Conservation (phyloP, 192 early-diverging fungal genomes). For the Dispira simplex region DNA sequence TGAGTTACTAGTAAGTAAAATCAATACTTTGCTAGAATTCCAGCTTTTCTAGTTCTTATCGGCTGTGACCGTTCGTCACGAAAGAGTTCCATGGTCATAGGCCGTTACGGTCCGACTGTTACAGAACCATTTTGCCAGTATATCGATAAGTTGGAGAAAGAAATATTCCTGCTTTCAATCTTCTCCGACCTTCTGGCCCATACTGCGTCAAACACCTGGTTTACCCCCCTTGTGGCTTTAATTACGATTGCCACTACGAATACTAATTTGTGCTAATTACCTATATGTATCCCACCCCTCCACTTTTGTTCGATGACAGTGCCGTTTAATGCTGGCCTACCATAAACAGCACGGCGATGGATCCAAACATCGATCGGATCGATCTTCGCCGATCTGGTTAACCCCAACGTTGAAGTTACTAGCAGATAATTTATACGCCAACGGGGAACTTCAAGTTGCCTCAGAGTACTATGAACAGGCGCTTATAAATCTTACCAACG, state of each 20-base stretch:
- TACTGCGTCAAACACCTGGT: not conserved
- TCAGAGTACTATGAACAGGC: not conserved
- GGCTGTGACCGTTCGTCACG: not conserved
- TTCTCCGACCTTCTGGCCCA: not conserved
- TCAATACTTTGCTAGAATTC: not conserved
- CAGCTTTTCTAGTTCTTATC: not conserved
- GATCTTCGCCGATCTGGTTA: not conserved
- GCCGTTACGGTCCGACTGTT: not conserved
- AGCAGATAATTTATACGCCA: not conserved
- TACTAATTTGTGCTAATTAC: no score
- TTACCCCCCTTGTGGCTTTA: no score
- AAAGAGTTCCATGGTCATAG: not conserved
- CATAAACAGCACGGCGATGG: not conserved
- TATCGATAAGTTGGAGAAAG: not conserved
- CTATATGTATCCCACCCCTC: no score
- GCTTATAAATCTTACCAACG: not conserved
- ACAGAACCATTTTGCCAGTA: not conserved
- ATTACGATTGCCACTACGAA: no score
- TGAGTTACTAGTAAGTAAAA: not conserved
- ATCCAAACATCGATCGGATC: not conserved
- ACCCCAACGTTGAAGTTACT: not conserved
- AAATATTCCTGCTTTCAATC: not conserved
- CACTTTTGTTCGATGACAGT: no score
- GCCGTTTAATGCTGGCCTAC: not conserved
- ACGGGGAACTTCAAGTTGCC: not conserved